Evolutionary conservation across 371 early-diverging fungal species (phyloP).

Genomic region (Sporodiniella umbellata): DNA sequence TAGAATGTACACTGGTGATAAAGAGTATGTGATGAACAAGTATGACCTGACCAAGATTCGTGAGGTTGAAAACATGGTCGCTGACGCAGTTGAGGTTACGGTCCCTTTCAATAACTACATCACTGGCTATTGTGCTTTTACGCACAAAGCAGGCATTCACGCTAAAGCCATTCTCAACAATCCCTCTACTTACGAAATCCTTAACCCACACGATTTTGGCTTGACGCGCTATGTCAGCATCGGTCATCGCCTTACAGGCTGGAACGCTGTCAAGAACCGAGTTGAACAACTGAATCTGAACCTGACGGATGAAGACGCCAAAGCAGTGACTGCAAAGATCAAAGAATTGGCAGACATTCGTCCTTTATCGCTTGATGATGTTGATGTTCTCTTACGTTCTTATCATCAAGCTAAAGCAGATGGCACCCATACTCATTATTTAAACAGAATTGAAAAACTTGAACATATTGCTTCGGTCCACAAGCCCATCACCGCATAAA

Average conservation of each 20-base stretch:
- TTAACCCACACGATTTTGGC: constrained; percentile 95
- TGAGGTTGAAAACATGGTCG: constrained; percentile 92
- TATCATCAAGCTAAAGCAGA: constrained; percentile 29
- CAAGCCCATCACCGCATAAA: constrained; percentile 7
- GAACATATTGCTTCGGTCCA: constrained; percentile 18
- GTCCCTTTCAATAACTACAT: constrained; percentile 98
- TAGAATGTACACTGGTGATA: constrained; percentile 91
- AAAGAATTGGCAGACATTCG: constrained; percentile 92
- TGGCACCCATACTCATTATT: constrained; percentile 18
- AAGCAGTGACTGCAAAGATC: constrained; percentile 89
- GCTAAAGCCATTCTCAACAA: constrained; percentile 98
- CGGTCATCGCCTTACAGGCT: constrained; percentile 95
- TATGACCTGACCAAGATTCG: constrained; percentile 90
- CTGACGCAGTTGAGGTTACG: constrained; percentile 89
- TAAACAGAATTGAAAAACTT: constrained; percentile 24
- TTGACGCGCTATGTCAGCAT: constrained; percentile 96
- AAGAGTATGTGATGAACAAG: constrained; percentile 85
- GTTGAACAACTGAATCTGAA: constrained; percentile 83
- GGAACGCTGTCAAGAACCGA: constrained; percentile 98
- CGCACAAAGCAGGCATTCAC: constrained; percentile 98
- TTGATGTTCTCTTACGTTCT: constrained; percentile 56
- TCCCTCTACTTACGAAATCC: constrained; percentile 95
- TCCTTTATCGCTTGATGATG: constrained; percentile 85
- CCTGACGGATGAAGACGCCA: constrained; percentile 87
- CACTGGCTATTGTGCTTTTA: constrained; percentile 96